Evolutionary conservation across 129 eudicot species (phyloP), one percentile per base, ranked within the genome.

Genomic region (Pulicaria dysenterica): DNA sequence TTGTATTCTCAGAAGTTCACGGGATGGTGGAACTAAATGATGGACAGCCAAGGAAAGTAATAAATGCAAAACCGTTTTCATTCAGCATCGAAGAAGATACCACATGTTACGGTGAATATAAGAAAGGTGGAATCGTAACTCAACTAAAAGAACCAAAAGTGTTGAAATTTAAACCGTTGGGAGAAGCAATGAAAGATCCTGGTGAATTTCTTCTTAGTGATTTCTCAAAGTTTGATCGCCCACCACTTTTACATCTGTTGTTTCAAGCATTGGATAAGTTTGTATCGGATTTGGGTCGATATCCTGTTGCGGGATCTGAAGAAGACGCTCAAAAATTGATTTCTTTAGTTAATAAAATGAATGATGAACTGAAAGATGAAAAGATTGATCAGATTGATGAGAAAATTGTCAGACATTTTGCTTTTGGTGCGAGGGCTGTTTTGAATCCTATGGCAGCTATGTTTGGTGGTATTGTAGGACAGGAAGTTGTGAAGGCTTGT

Each of bases 391-490:
- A 88, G 56, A 66, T 88, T 51, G 83, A 83, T 72, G 80, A 75
- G 53, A 81, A 85, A 57, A 56, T 85, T 77, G 86, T 85, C 48
- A 72, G 76, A 12, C 65, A 36, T 43, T 88, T 88, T 36, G 91
- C 95, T 1, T 89, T 88, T 78, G 98, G 98, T 70, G 84, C 97
- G n/a, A 77, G 86, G 86, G 96, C 97, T 14, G 96, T 92, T 48
- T 58, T 91, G 57, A 91, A 91, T 73, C 97, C 97, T 49, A 88
- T 91, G 97, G 92, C 97, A 39, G 95, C 97, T 13, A 84, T 88
- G 96, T 91, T 91, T 78, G 97, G 97, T 16, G 96, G 96, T 67
- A 76, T 91, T 73, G 96, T 91, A 80, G 95, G 96, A 9, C 98
- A 92, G 81, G 98, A 92, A 75, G 90, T 92, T 69, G 75, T 92